Evolutionary conservation across 75 land plant genomes (phyloP), one percentile per base, ranked within the genome.

Genomic region (Adiantum capillusveneris): DNA sequence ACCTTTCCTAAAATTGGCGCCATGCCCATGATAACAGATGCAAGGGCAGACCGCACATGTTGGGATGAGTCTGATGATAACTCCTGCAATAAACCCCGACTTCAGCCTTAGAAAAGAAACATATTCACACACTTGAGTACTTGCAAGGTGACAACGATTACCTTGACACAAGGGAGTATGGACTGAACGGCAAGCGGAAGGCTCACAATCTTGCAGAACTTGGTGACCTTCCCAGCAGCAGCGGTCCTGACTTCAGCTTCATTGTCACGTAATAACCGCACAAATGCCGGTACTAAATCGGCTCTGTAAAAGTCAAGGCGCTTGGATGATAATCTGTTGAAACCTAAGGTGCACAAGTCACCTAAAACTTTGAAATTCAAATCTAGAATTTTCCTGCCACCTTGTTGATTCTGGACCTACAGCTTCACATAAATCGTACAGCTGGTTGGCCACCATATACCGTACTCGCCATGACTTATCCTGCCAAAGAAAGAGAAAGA

Each of bases 11-110:
- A 66, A 31, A 91, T 72, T 18, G 97, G 97, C 5, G 97, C 97
- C 97, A 91, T 91, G 25, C 97, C 97, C 97, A 91, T 91, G 29
- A 91, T 91, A 27, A 91, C 97, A 37, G 97, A 87, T 53, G 97
- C 97, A 59, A 91, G 81, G 29, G 97, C 94, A 77, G 97, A 88
- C 18, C 97, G 85, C n/a, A 91, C 97, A 65, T 91, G 97, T 66
- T 91, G 97, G 17, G 97, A 91, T 59, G 97, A 91, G 82, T 91
- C 97, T 55, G 89, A 72, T 65, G 97, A 81, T 55, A 91, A 58
- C 43, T 91, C 97, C 97, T 91, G 71, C 44, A 51, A 29, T 57
- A 16, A 31, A 34, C 9, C 9, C 37, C 9, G 37, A 34, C 37
- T 25, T 5, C 16, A 29, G n/a, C 25, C 7, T n/a, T 16, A 24